Evolutionary conservation across 306 rosid genomes (phyloP).

Genomic region (Trifolium dubium): DNA sequence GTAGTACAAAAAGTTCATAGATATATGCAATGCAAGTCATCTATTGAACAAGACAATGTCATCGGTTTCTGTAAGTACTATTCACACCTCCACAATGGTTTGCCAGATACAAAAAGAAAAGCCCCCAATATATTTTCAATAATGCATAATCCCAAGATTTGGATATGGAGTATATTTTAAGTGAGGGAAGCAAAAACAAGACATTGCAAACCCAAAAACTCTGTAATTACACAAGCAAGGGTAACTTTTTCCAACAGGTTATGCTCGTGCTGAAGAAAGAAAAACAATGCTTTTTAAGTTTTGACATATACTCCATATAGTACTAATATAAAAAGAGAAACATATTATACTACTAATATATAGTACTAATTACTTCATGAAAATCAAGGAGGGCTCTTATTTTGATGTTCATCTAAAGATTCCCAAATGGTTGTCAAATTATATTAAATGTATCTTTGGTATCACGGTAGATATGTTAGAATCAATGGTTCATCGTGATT

Average conservation of each 20-base stretch:
- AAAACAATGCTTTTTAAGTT: constrained; percentile 36
- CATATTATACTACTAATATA: constrained; percentile 5
- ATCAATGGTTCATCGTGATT: too few relatives aligned
- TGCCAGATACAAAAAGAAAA: constrained; percentile 3
- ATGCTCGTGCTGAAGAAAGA: constrained; percentile 39
- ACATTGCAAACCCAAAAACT: not conserved
- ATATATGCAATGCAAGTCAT: not conserved
- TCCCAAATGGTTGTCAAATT: constrained; percentile 42
- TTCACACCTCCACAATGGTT: constrained; percentile 13
- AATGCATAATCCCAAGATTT: constrained; percentile 21
- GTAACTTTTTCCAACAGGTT: constrained; percentile 25
- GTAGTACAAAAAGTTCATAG: constrained; percentile 1
- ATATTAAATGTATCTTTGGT: not conserved
- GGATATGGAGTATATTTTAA: constrained; percentile 9
- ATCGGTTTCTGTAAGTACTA: constrained; percentile 27
- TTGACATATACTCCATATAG: too few relatives aligned
- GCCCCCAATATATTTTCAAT: constrained; percentile 1
- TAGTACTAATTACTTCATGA: not conserved
- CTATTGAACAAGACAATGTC: constrained; percentile 13
- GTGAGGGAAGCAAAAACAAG: not conserved
- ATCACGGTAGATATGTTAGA: too few relatives aligned
- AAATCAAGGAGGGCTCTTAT: constrained; percentile 41
- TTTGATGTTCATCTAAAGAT: constrained; percentile 51
- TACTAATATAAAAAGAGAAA: too few relatives aligned
- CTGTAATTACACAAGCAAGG: constrained; percentile 7